A percentile compares a stretch with the other conserved stretches of the same genome.
Evolutionary conservation across 257 asterid genomes (phyloP).

Genomic region (Nicotiana undulata): DNA sequence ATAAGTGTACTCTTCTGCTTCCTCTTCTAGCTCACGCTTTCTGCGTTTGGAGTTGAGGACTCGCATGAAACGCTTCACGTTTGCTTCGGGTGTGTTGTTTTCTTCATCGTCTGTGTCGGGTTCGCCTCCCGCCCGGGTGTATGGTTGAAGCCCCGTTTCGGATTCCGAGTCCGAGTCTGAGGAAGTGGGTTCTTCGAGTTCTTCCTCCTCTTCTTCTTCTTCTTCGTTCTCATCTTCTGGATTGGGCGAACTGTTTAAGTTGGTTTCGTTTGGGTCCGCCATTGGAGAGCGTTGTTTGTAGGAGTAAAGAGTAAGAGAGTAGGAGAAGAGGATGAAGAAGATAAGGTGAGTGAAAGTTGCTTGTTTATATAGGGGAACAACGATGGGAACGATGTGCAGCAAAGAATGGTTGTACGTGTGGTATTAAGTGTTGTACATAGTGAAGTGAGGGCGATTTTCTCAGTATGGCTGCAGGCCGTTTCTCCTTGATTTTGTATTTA

Average conservation of each 20-base stretch:
- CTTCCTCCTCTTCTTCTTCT: not conserved
- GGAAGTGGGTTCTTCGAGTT: slow-evolving; percentile 3
- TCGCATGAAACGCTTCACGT: slow-evolving; percentile 28
- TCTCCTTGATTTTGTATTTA: too few relatives aligned
- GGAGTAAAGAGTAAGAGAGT: not conserved
- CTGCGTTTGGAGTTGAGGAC: slow-evolving; percentile 39
- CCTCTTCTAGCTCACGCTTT: slow-evolving; percentile 32
- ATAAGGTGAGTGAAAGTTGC: slow-evolving; percentile 1
- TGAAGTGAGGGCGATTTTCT: too few relatives aligned
- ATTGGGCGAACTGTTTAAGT: not conserved
- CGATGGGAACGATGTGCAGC: not conserved
- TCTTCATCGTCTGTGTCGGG: slow-evolving; percentile 26
- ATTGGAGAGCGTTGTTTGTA: not conserved
- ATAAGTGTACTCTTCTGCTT: slow-evolving; percentile 16
- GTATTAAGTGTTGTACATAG: too few relatives aligned
- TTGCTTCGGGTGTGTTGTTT: slow-evolving; percentile 40
- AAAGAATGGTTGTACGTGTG: too few relatives aligned
- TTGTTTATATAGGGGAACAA: not conserved
- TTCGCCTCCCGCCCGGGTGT: slow-evolving; percentile 7
- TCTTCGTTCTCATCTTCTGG: slow-evolving; percentile 6
- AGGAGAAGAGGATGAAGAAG: slow-evolving; percentile 1
- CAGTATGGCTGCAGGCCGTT: too few relatives aligned
- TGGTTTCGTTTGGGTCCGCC: not conserved
- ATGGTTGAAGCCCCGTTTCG: slow-evolving; percentile 25
- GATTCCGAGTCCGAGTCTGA: slow-evolving; percentile 24